Conservation (phyloP, 345 rosid genomes). For the Mercurialis annua region DNA sequence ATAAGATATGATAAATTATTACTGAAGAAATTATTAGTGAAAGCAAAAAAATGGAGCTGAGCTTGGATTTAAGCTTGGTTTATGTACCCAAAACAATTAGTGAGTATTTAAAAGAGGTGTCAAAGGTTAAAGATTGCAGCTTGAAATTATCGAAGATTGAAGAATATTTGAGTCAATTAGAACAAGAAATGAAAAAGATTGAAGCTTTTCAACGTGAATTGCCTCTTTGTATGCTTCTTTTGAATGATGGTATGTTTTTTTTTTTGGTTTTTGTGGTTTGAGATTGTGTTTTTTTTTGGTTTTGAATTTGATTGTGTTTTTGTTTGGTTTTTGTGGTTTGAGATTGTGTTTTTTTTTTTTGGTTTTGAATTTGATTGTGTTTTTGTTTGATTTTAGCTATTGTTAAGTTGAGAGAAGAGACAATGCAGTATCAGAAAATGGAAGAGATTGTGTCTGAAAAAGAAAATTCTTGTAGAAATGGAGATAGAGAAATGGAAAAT, state of each 20-base stretch:
- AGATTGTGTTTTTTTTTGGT: too few species aligned
- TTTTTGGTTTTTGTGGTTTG: not conserved
- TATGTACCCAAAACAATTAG: conserved; percentile 43
- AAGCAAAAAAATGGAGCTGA: conserved; percentile 42
- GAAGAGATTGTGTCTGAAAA: conserved; percentile 30
- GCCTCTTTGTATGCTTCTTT: conserved; percentile 70
- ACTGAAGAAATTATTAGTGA: not conserved
- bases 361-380: conserved; percentile 9
- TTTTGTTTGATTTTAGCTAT: conserved; percentile 43
- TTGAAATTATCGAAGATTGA: conserved; percentile 43
- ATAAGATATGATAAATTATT: not conserved
- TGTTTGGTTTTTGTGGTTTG: not conserved
- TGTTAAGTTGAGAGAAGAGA: conserved; percentile 52
- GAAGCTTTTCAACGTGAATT: conserved; percentile 73
- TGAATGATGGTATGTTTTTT: conserved; percentile 48
- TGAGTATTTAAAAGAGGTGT: conserved; percentile 47
- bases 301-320: not conserved
- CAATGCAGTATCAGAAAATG: conserved; percentile 30
- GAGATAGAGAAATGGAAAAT: conserved; percentile 24
- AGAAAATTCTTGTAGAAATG: conserved; percentile 25
- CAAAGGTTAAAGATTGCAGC: conserved; percentile 32
- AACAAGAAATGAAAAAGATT: conserved; percentile 67
- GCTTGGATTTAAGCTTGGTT: conserved; percentile 57
- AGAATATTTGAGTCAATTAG: conserved; percentile 48
- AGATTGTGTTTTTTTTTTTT: conserved; percentile 5